A percentile compares a stretch with the other conserved stretches of the same genome.
Evolutionary conservation across 108 stramenopile genomes (phyloP).

Genomic region (Bacterosira constricta): DNA sequence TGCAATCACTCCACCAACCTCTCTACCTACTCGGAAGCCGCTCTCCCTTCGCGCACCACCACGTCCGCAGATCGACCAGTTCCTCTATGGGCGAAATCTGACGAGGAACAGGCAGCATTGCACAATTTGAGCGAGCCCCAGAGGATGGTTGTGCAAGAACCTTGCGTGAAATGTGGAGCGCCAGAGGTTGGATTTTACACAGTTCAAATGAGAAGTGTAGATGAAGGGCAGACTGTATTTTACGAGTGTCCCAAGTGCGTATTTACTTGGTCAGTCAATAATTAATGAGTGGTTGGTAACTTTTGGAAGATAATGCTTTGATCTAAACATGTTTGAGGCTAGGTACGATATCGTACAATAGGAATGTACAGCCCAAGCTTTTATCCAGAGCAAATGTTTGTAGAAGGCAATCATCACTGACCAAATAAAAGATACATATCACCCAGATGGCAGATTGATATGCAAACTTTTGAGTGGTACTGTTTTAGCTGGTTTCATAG

Average conservation of each 20-base stretch:
- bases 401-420: no score
- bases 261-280: constrained; percentile 92
- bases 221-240: constrained; percentile 99
- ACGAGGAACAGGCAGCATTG: constrained; percentile 74
- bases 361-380: no score
- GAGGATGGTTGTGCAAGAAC: constrained; percentile 94
- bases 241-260: constrained; percentile 96
- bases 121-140: constrained; percentile 63
- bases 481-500: no score
- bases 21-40: constrained; percentile 42
- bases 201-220: constrained; percentile 96
- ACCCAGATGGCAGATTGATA: no score
- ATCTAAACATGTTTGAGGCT: no score
- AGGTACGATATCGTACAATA: no score
- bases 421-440: no score
- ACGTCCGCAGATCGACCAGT: constrained; percentile 70
- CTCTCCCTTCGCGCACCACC: constrained; percentile 67
- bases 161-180: constrained; percentile 93
- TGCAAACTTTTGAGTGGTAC: no score
- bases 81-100: constrained; percentile 88
- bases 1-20: constrained; percentile 77
- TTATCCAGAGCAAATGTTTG: no score
- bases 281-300: constrained; percentile 48
- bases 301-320: no score
- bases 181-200: constrained; percentile 97